phyloP scores from a whole-genome alignment of 345 rosid species.

The Cardamine resedifolia region DNA sequence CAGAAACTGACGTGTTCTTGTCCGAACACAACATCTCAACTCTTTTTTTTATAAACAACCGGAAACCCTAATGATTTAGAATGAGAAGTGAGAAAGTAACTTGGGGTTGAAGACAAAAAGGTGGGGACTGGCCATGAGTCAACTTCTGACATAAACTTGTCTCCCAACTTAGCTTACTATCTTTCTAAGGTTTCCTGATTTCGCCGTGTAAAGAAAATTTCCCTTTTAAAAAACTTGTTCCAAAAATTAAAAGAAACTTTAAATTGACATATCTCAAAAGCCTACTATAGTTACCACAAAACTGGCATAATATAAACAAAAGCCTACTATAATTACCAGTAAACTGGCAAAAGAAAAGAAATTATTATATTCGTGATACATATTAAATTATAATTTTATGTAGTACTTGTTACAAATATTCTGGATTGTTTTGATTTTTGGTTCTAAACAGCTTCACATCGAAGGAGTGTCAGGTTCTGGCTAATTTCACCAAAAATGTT shows the following conservation, averaged over 20 bases:
- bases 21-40: constrained; percentile 55
- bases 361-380: neutral
- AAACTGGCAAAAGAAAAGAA: neutral
- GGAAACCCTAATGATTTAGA: constrained; percentile 28
- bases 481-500: neutral
- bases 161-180: constrained; percentile 32
- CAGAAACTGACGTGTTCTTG: constrained; percentile 35
- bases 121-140: constrained; percentile 38
- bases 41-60: constrained; percentile 18
- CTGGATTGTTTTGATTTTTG: no score
- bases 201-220: neutral
- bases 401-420: no score
- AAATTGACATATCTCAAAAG: neutral
- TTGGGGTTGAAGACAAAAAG: constrained; percentile 28
- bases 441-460: no score
- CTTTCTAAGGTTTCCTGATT: constrained; percentile 16
- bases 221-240: neutral
- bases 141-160: constrained; percentile 29
- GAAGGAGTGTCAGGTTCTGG: no score
- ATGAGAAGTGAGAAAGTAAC: constrained; percentile 25
- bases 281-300: no score
- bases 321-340: neutral
- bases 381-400: no score
- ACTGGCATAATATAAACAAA: neutral
- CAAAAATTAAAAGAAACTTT: neutral